Conservation (phyloP, 768 basidiomycete species). For the Leccinum uliginosum region DNA sequence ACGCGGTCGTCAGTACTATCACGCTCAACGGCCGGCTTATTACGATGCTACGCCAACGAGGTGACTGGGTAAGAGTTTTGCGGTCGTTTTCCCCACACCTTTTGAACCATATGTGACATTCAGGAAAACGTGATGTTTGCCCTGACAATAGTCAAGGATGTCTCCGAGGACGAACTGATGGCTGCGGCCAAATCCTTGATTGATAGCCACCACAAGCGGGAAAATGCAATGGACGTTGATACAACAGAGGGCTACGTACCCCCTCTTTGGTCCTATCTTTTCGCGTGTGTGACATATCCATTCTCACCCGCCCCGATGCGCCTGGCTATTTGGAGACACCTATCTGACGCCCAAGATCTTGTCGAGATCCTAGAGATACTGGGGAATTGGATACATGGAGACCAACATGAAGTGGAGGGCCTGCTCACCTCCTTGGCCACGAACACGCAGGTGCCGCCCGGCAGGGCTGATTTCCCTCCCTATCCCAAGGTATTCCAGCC, state of each 20-base stretch:
- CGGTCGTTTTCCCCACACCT: background rate
- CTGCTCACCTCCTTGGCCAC: slow-evolving; percentile 21
- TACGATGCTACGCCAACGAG: slow-evolving; percentile 43
- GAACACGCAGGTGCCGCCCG: slow-evolving; percentile 12
- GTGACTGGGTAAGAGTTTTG: slow-evolving; percentile 60
- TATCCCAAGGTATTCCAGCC: slow-evolving; percentile 36
- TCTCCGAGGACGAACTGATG: slow-evolving; percentile 63
- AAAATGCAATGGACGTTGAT: slow-evolving; percentile 37
- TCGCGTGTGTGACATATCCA: slow-evolving; percentile 37
- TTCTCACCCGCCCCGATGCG: slow-evolving; percentile 38
- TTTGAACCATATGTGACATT: background rate
- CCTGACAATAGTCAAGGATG: slow-evolving; percentile 51
- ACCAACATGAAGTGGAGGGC: slow-evolving; percentile 20
- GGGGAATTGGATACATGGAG: slow-evolving; percentile 36
- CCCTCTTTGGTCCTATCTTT: slow-evolving; percentile 35
- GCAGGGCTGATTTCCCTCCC: slow-evolving; percentile 17
- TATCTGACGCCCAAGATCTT: slow-evolving; percentile 39
- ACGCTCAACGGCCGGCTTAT: slow-evolving; percentile 65
- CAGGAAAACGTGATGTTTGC: slow-evolving; percentile 45
- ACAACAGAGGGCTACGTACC: slow-evolving; percentile 25
- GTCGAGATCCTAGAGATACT: slow-evolving; percentile 35
- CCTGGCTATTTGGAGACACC: slow-evolving; percentile 39
- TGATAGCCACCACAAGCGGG: slow-evolving; percentile 30
- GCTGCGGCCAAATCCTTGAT: slow-evolving; percentile 45
- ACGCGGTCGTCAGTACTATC: slow-evolving; percentile 48